Evolutionary conservation across 2,329 filamentous ascomycete species (phyloP).

Genomic region (Aquanectria penicillioides): DNA sequence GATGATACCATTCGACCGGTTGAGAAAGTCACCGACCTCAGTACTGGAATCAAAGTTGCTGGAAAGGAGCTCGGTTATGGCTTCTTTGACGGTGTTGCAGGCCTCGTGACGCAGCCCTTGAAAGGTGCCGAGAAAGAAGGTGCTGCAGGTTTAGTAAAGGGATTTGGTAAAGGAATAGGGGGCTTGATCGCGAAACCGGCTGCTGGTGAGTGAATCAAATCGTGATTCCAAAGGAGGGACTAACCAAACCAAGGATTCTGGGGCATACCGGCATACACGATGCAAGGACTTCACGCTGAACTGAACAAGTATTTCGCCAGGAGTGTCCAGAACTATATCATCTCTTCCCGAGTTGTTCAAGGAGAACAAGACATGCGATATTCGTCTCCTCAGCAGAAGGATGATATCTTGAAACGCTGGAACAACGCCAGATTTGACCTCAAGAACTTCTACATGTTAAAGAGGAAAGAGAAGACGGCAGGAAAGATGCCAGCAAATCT

Average conservation of each 20-base stretch:
- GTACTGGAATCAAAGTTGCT: conserved; percentile 80
- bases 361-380: conserved; percentile 72
- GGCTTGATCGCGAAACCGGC: conserved; percentile 85
- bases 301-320: conserved; percentile 76
- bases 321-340: conserved; percentile 81
- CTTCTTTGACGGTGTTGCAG: conserved; percentile 83
- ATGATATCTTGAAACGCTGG: conserved; percentile 74
- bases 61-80: conserved; percentile 82
- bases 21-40: conserved; percentile 81
- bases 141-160: conserved; percentile 74
- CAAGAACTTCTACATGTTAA: conserved; percentile 66
- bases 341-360: conserved; percentile 79
- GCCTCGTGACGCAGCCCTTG: conserved; percentile 81
- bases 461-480: conserved; percentile 56
- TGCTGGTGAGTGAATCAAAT: conserved; percentile 65
- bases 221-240: conserved; percentile 1
- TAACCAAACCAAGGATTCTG: conserved; percentile 60
- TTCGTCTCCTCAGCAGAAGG: conserved; percentile 67
- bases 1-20: conserved; percentile 83
- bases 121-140: conserved; percentile 64
- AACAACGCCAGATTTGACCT: conserved; percentile 68
- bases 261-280: conserved; percentile 81
- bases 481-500: conserved; percentile 43
- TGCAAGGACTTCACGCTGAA: conserved; percentile 85
- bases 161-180: conserved; percentile 84